Base-by-base conservation (phyloP, 179 eudicot genomes). In the Amaranthus tricolor region DNA sequence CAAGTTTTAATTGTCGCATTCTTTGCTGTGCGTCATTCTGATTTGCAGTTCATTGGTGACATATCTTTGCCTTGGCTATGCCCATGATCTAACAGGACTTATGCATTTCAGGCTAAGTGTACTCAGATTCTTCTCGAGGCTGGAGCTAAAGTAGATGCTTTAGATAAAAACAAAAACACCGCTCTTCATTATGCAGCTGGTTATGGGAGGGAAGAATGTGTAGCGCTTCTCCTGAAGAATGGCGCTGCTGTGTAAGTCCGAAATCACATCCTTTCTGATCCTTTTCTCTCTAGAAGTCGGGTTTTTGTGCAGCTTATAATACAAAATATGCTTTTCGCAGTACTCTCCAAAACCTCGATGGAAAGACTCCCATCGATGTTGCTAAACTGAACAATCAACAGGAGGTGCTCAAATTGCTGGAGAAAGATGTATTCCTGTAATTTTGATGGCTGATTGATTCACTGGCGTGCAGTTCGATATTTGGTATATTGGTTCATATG, bases 121-220 rank as follows among this genome's bases (percentile, higher is more conserved):
- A 96, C 97, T 45, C 94, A 89, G 80, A 82, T 86, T 67, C 98
- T 93, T 70, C 88, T 96, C n/a, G 99, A 93, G 77, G 92, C 92
- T 70, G 98, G 99, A 45, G 99, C 96, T 31, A 83, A 86, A 78
- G 99, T 91, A 72, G 99, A 93, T 85, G 96, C 97, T 69, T 77
- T 96, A 81, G 99, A 96, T 78, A 93, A 96, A 87, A 96, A 96
- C 79, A 96, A 88, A 82, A 96, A 96, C 84, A 96, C 98, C 16
- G 97, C 99, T 13, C 99, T 96, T 73, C 99, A 96, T 78, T 96
- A 93, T 85, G 98, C 99, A 40, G 98, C 98, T 79, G 99, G 99
- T 52, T 96, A 96, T 71, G 99, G 99, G 60, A 91, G 94, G 82
- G 93, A 96, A 81, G 99, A 96, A 40, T 93, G 99, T 76, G 99